Base-by-base conservation (phyloP, 2,329 filamentous ascomycete species). In the Diaporthe eres region DNA sequence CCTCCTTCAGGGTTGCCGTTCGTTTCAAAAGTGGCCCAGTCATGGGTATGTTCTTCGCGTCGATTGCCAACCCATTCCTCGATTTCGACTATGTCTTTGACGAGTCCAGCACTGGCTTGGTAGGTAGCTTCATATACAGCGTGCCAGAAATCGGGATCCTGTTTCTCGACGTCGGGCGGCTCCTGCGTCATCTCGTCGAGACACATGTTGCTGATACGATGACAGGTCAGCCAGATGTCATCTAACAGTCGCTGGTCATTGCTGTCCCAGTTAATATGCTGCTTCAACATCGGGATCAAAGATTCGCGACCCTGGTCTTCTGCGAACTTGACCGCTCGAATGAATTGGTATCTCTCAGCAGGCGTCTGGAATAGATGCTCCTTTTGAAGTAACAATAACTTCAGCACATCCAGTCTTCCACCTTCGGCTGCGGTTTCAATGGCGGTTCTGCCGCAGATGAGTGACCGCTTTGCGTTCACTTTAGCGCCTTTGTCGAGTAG, bases 261-360 rank as follows among this genome's bases (percentile, higher is more conserved):
- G 34, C 5, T 49, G 25, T 31, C 25, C 72, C 72, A 74, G 8
- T 49, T 5, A 12, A 74, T 74, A 28, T 68, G 72, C 4, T 22
- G 2, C 15, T 5, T 67, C 12, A 74, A 31, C 2, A 68, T 34
- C 13, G 5, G 17, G 8, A 7, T 3, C 2, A 74, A 28, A 7
- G 10, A 1, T 2, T 0, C 8, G 25, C 37, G 37, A 12, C 71
- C 49, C 0, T 19, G 0, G 0, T 4, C 0, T 7, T 13, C 13
- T 4, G 71, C 71, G 0, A 55, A 7, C 17, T 34, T 65, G 2
- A 37, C 15, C 8, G 71, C 71, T 25, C 71, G n/a, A 44, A 74
- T 47, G 47, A 74, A 74, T 1, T 74, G 71, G 25, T 55, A 53
- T 15, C 71, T 47, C 13, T 51, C 28, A 19, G 60, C 31, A 5